Percentiles rank a stretch among this genome's conserved stretches.
These are phyloP conservation scores for Acrasis kona DNA, from an alignment of 78 protist species.

Conservation along the genomic window DNA sequence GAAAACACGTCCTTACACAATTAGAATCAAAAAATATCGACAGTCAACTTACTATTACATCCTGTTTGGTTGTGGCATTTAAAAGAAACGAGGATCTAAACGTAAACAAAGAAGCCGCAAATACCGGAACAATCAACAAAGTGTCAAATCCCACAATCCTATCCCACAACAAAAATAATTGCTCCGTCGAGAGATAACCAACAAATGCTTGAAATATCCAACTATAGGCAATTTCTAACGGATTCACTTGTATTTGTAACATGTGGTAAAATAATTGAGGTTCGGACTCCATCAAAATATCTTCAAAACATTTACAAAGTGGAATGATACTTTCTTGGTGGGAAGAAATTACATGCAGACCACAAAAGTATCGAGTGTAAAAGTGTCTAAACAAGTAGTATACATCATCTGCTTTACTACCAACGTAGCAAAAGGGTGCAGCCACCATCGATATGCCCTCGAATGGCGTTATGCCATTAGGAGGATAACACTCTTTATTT, in stretches of 20 bases:
- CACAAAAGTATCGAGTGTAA: constrained; percentile 7
- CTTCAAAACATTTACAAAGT: constrained; percentile 17
- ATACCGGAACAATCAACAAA: constrained; percentile 16
- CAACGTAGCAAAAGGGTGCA: constrained; percentile 12
- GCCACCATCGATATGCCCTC: constrained; percentile 6
- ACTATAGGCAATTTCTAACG: constrained; percentile 15
- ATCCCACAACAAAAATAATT: constrained; percentile 47
- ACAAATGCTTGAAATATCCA: constrained; percentile 36
- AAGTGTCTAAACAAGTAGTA: background rate
- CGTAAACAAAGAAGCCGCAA: constrained; percentile 31
- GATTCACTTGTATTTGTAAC: constrained; percentile 4
- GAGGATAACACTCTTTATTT: constrained; percentile 5
- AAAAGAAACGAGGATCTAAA: constrained; percentile 1
- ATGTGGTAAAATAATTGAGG: constrained; percentile 10
- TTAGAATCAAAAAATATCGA: too few relatives aligned
- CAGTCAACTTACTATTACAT: too few relatives aligned
- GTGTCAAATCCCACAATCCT: constrained; percentile 36
- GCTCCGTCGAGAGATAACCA: constrained; percentile 13
- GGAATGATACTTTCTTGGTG: background rate
- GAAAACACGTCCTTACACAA: constrained; percentile 2
- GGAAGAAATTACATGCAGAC: background rate
- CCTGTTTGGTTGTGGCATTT: background rate
- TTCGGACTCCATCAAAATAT: background rate
- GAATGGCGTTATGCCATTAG: constrained; percentile 16
- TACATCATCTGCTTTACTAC: background rate